These are phyloP conservation scores for Didymella lethalis DNA, from an alignment of 2,329 filamentous ascomycete genomes.

Conservation along the genomic window DNA sequence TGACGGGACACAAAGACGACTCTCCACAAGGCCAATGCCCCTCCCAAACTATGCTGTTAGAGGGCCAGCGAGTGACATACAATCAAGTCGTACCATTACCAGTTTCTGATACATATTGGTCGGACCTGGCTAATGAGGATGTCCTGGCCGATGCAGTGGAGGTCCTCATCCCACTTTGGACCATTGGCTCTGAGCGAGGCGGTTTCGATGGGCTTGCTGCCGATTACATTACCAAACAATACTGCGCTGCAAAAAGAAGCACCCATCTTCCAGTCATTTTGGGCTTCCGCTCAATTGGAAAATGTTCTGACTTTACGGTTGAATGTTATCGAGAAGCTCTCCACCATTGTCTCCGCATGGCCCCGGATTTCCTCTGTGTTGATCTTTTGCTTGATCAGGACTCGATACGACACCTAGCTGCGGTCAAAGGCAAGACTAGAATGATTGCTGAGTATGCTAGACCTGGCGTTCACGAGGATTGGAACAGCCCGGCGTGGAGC, in stretches of 20 bases:
- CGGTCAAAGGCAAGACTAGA: not conserved
- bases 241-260: not conserved
- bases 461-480: not conserved
- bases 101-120: not conserved
- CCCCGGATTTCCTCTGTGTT: conserved; percentile 6
- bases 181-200: not conserved
- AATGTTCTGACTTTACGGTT: not conserved
- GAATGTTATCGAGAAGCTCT: not conserved
- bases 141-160: conserved; percentile 1
- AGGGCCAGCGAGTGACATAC: not conserved
- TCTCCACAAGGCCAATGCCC: not conserved
- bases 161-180: not conserved
- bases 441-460: not conserved
- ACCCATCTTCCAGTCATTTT: conserved; percentile 1
- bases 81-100: not conserved
- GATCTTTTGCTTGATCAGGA: not conserved
- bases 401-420: not conserved
- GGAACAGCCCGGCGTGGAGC: not conserved
- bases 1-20: not conserved
- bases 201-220: not conserved
- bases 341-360: conserved; percentile 1
- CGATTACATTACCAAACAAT: conserved; percentile 5
- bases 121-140: not conserved
- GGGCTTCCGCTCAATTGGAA: not conserved
- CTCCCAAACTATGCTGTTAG: not conserved